These are phyloP conservation scores for Xylaria sp. DNA, from an alignment of 2,329 filamentous ascomycete species.

Conservation along the genomic window DNA sequence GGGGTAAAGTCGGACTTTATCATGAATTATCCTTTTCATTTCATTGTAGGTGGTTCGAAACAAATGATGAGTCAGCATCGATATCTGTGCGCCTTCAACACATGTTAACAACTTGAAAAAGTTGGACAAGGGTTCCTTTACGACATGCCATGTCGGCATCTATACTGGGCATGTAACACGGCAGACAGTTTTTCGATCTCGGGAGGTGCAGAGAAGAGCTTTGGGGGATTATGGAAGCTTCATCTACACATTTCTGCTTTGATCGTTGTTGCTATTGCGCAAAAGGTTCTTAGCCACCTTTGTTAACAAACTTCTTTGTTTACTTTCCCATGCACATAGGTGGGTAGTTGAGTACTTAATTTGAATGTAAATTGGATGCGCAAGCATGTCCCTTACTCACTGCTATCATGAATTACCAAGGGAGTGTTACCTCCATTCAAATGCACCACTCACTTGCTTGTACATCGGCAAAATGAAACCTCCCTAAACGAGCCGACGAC, in stretches of 20 bases:
- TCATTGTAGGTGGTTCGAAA: too few species aligned
- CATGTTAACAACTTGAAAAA: too few species aligned
- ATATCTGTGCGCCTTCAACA: too few species aligned
- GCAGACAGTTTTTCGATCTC: background rate
- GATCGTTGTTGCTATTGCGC: too few species aligned
- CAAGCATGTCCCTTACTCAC: background rate
- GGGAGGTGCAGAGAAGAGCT: background rate
- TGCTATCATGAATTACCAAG: background rate
- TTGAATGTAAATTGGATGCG: background rate
- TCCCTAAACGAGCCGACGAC: background rate
- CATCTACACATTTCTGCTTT: background rate
- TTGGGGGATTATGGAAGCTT: background rate
- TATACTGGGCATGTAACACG: background rate
- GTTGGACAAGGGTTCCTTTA: background rate
- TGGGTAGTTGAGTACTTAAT: background rate
- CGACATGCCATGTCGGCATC: background rate
- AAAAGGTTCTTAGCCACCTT: background rate
- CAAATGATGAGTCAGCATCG: too few species aligned
- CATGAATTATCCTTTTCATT: too few species aligned
- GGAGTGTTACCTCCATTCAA: background rate
- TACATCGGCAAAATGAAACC: background rate
- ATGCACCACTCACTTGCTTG: background rate
- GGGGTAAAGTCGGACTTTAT: too few species aligned
- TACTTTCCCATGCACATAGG: background rate
- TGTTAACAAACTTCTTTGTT: background rate